Percentiles rank a stretch among this genome's conserved stretches.
Conservation (phyloP, 495 filamentous ascomycete species). For the Platismatia glauca region DNA sequence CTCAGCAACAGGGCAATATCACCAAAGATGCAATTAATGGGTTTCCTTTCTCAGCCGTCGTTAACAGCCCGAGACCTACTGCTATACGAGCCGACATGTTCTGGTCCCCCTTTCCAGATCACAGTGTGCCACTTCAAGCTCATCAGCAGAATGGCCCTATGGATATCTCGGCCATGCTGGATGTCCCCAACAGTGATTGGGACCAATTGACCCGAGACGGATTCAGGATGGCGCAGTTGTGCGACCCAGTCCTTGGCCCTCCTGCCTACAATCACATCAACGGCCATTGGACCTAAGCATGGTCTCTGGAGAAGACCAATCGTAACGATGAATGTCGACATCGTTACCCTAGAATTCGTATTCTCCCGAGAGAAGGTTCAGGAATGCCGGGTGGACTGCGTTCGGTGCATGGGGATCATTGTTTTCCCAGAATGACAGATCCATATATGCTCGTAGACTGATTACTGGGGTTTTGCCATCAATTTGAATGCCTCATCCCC, state of each 20-base stretch:
- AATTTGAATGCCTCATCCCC: background rate
- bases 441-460: background rate
- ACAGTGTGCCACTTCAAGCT: slow-evolving; percentile 20
- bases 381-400: background rate
- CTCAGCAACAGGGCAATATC: background rate
- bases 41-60: background rate
- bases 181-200: slow-evolving; percentile 14
- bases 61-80: background rate
- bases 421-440: background rate
- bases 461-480: background rate
- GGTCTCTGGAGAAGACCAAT: background rate
- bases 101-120: slow-evolving; percentile 25
- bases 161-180: slow-evolving; percentile 16
- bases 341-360: background rate
- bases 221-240: slow-evolving; percentile 15
- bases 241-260: background rate
- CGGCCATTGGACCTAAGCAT: slow-evolving; percentile 5
- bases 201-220: slow-evolving; percentile 21
- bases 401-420: background rate
- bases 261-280: background rate
- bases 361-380: background rate
- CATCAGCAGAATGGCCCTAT: slow-evolving; percentile 11
- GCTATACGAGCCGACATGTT: slow-evolving; percentile 5
- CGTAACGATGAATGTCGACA: background rate
- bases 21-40: background rate